phyloP scores from a whole-genome alignment of 441 rosid genomes.

The Pelargonium cotyledonis region DNA sequence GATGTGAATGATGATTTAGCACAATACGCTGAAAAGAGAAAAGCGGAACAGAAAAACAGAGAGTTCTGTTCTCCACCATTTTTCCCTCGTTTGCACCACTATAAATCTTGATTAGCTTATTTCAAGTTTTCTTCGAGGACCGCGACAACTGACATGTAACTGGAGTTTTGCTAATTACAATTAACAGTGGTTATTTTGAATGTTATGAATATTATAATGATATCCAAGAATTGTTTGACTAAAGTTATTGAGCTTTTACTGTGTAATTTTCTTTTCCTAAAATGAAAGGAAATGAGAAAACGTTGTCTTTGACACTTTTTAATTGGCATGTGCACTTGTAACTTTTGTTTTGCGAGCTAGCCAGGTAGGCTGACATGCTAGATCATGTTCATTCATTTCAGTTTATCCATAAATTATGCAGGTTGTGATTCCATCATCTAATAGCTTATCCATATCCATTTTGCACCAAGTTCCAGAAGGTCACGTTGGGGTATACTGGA shows the following conservation, averaged over 20 bases:
- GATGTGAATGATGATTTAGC: too few species aligned
- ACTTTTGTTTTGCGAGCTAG: neutral
- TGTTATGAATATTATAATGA: neutral
- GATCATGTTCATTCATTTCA: neutral
- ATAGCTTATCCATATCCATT: constrained; percentile 28
- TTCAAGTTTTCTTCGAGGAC: too few species aligned
- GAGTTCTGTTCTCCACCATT: too few species aligned
- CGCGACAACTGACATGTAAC: too few species aligned
- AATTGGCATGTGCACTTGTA: neutral
- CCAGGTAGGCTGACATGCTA: neutral
- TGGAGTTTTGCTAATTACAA: too few species aligned
- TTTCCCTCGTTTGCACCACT: too few species aligned
- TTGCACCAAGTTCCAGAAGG: constrained; percentile 90
- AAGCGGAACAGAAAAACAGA: too few species aligned
- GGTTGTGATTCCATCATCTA: constrained; percentile 42
- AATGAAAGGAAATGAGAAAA: too few species aligned
- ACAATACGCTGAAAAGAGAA: too few species aligned
- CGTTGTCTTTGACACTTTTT: neutral
- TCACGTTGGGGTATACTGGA: constrained; percentile 92
- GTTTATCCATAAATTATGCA: constrained; percentile 18
- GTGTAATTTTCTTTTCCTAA: neutral
- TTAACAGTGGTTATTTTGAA: neutral
- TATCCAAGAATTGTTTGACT: neutral
- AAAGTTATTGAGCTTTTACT: neutral
- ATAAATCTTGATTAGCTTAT: too few species aligned